Evolutionary conservation across 2,329 filamentous ascomycete genomes (phyloP).

Genomic region (Aspergillus fumigatiaffinis): DNA sequence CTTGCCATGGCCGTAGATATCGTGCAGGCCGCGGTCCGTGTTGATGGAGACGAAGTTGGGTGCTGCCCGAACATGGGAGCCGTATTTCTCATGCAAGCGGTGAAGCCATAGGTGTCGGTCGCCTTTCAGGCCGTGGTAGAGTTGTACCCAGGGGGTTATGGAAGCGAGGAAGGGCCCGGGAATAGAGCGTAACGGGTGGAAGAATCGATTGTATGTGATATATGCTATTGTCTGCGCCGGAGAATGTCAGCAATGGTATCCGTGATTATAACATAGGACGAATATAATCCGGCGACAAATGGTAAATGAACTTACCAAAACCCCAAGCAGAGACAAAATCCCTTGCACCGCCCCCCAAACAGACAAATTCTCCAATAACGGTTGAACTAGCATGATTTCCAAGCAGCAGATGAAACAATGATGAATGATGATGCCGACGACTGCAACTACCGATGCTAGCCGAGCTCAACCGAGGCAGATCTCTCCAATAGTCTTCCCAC

Average conservation of each 20-base stretch:
- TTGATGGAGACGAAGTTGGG: slow-evolving; percentile 78
- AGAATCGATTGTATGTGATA: slow-evolving; percentile 31
- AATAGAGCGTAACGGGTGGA: slow-evolving; percentile 32
- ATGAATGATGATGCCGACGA: background rate
- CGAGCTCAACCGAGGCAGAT: slow-evolving; percentile 18
- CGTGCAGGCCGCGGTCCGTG: slow-evolving; percentile 55
- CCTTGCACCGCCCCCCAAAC: slow-evolving; percentile 13
- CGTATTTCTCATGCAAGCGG: slow-evolving; percentile 67
- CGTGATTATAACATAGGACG: too few relatives aligned
- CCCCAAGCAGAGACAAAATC: slow-evolving; percentile 13
- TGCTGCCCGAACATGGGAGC: slow-evolving; percentile 66
- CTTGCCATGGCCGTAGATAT: slow-evolving; percentile 41
- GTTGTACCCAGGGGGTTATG: slow-evolving; percentile 50
- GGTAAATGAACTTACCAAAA: slow-evolving; percentile 15
- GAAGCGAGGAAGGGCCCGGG: slow-evolving; percentile 29
- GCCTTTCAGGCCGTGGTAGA: slow-evolving; percentile 72
- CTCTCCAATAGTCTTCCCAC: background rate
- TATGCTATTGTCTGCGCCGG: slow-evolving; percentile 24
- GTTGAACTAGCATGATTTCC: slow-evolving; percentile 21
- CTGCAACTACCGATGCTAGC: slow-evolving; percentile 16
- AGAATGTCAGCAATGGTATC: background rate
- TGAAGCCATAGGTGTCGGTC: slow-evolving; percentile 71
- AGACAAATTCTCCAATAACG: slow-evolving; percentile 15
- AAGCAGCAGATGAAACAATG: background rate
- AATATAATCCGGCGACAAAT: background rate